Percentiles rank a stretch among this genome's conserved stretches.
Conservation (phyloP, 306 rosid genomes). For the Begonia loranthoides region DNA sequence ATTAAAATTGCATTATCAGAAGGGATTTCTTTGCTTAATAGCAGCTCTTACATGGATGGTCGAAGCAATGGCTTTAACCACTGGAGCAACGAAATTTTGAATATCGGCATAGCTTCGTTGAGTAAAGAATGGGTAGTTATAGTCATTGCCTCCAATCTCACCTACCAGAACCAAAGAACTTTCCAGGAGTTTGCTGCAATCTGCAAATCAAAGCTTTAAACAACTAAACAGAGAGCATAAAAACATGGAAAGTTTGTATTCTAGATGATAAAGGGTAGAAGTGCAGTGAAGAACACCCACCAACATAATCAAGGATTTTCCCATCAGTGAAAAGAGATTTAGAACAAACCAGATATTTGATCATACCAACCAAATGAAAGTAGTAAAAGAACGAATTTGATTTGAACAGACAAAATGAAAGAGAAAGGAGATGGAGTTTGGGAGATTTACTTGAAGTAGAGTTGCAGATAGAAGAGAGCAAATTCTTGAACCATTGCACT, state of each 20-base stretch:
- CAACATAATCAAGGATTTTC: too few relatives aligned
- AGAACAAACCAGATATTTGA: too few relatives aligned
- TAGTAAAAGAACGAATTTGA: too few relatives aligned
- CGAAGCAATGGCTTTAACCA: conserved; percentile 22
- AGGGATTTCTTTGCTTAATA: background rate
- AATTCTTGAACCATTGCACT: conserved; percentile 34
- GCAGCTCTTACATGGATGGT: conserved; percentile 18
- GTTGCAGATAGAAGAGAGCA: conserved; percentile 18
- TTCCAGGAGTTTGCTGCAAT: conserved; percentile 18
- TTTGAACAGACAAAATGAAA: background rate
- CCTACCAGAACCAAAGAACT: conserved; percentile 36
- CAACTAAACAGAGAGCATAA: too few relatives aligned
- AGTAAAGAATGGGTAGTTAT: conserved; percentile 12
- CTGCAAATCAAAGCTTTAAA: conserved; percentile 17
- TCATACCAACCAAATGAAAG: too few relatives aligned
- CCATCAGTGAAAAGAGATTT: too few relatives aligned
- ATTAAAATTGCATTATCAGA: background rate
- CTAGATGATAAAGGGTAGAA: too few relatives aligned
- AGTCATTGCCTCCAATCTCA: conserved; percentile 61
- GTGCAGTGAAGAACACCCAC: too few relatives aligned
- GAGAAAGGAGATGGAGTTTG: background rate
- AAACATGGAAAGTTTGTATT: too few relatives aligned
- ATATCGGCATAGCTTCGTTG: conserved; percentile 11
- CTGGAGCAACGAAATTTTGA: conserved; percentile 23
- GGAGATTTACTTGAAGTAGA: conserved; percentile 18